Base-by-base conservation (phyloP, 108 stramenopile species). In the Poteriospumella lacustris region DNA sequence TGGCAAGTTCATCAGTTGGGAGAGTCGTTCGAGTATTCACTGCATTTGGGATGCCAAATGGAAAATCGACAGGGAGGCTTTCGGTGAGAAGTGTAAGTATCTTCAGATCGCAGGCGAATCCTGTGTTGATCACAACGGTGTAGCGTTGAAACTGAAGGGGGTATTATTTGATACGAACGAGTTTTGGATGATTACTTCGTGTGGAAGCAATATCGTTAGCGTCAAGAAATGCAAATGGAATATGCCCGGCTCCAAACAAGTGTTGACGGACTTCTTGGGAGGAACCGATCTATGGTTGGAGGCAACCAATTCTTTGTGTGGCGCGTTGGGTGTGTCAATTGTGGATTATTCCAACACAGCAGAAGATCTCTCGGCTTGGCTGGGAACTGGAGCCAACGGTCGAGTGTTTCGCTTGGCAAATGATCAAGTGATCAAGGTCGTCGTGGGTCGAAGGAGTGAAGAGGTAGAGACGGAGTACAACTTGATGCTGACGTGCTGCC, bases 11-110 rank as follows among this genome's bases (percentile, higher is more conserved):
- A 34, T 64, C 60, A 64, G 60, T 34, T 64, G 60, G 60, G 60
- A 64, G 60, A 64, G 60, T 64, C 60, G 60, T 64, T 64, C 60
- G 33, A 64, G 60, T 34, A 64, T 64, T 34, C 60, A 64, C 60
- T 64, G 60, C 60, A 64, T 64, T 34, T 64, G 60, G 60, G 60
- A 64, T 34, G 60, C 60, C 60, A 64, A 64, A 34, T 64, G 60
- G 60, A 26, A 12, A 34, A 64, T 64, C 60, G 60, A 64, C 60
- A 33, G 28, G 60, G 60, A 64, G 33, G 15, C 60, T 34, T 64
- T 64, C 60, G 60, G 60, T 64, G 60, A 64, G 60, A 64, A 64
- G 31, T 64, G 60, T 34, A 64, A 64, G 60, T 64, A 64, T 34
- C 60, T 64, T 26, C 60, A 64, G 60, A 64, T 64, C 28, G 60